These are phyloP conservation scores for Inosperma sp. DNA, from an alignment of 768 basidiomycete species.

Conservation along the genomic window DNA sequence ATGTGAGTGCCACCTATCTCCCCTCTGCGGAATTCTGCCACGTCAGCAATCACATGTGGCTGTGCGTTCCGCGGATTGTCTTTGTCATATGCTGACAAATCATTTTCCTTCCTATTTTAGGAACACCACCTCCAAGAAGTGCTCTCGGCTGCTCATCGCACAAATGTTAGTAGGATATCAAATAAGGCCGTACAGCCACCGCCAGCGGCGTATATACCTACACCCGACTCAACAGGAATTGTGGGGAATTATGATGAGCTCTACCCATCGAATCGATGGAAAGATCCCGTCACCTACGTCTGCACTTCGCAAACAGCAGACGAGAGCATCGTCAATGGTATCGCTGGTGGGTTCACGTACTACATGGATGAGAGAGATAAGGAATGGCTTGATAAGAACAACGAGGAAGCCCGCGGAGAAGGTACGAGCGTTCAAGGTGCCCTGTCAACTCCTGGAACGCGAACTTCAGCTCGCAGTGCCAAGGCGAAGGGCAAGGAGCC, in stretches of 20 bases:
- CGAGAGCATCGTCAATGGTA: slow-evolving; percentile 55
- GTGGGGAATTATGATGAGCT: slow-evolving; percentile 74
- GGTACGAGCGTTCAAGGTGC: slow-evolving; percentile 78
- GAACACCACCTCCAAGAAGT: slow-evolving; percentile 54
- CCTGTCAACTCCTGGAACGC: slow-evolving; percentile 41
- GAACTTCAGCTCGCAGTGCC: slow-evolving; percentile 59
- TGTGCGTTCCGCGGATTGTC: slow-evolving; percentile 47
- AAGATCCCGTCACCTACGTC: slow-evolving; percentile 72
- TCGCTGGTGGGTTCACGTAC: slow-evolving; percentile 77
- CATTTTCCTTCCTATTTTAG: slow-evolving; percentile 29
- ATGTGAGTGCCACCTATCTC: slow-evolving; percentile 58
- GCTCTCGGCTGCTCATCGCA: slow-evolving; percentile 41
- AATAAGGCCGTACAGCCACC: slow-evolving; percentile 34
- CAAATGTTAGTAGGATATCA: slow-evolving; percentile 27
- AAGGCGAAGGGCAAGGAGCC: slow-evolving; percentile 86
- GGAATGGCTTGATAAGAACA: slow-evolving; percentile 91
- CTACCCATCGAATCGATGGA: slow-evolving; percentile 67
- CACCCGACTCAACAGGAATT: slow-evolving; percentile 81
- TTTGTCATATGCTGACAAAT: slow-evolving; percentile 43
- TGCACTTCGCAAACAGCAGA: slow-evolving; percentile 85
- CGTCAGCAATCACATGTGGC: slow-evolving; percentile 42
- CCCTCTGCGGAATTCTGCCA: slow-evolving; percentile 35
- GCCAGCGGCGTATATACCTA: slow-evolving; percentile 79
- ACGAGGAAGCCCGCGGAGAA: slow-evolving; percentile 79
- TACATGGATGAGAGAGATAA: slow-evolving; percentile 96